Conservation (phyloP, 1,284 basidiomycete species). For the Xerocomus nothofagi region DNA sequence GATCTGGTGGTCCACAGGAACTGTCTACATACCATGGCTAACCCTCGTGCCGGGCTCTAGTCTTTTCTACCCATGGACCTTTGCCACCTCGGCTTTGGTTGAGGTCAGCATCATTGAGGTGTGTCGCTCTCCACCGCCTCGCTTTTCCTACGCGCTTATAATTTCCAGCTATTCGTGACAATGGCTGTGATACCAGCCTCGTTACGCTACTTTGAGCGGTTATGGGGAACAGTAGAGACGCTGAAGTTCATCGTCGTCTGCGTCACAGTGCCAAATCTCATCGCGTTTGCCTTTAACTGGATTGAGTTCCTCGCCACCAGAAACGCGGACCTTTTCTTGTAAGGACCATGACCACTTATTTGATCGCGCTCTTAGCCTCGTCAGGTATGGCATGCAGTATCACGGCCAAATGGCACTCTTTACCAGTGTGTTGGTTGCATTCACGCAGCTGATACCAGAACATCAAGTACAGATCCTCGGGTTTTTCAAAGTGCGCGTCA, state of each 20-base stretch:
- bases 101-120: slow-evolving; percentile 87
- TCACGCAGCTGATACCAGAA: slow-evolving; percentile 96
- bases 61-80: slow-evolving; percentile 90
- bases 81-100: slow-evolving; percentile 84
- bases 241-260: slow-evolving; percentile 83
- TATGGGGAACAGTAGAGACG: slow-evolving; percentile 90
- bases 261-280: slow-evolving; percentile 82
- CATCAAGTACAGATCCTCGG: slow-evolving; percentile 95
- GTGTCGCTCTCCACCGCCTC: slow-evolving; percentile 30
- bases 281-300: slow-evolving; percentile 82
- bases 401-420: slow-evolving; percentile 94
- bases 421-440: slow-evolving; percentile 88
- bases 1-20: slow-evolving; percentile 54
- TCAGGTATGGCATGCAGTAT: slow-evolving; percentile 84
- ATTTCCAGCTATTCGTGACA: slow-evolving; percentile 69
- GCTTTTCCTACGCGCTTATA: slow-evolving; percentile 18
- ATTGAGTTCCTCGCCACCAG: slow-evolving; percentile 71
- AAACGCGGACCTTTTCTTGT: slow-evolving; percentile 75
- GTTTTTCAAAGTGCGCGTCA: slow-evolving; percentile 83
- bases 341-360: slow-evolving; percentile 33
- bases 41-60: slow-evolving; percentile 83
- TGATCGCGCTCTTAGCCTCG: slow-evolving; percentile 10
- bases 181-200: slow-evolving; percentile 80
- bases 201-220: slow-evolving; percentile 86
- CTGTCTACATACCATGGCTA: slow-evolving; percentile 66